Base-by-base conservation (phyloP, 352 stramenopile species). In the Phytophthora melonis region DNA sequence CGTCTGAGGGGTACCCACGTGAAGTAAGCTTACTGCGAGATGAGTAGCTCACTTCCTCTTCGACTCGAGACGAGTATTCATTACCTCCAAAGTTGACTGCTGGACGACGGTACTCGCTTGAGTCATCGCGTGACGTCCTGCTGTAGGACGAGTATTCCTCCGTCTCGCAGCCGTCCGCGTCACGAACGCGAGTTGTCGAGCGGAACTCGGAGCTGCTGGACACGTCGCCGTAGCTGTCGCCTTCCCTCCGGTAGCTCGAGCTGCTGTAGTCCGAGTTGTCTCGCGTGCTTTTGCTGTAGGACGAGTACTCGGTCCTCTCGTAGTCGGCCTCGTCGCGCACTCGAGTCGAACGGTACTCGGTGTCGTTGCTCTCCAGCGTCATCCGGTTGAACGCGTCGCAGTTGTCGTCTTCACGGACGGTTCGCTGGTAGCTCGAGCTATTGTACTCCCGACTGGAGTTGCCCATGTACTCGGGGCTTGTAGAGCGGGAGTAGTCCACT, bases 151-250 rank as follows among this genome's bases (percentile, higher is more conserved):
- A 39, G 36, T 23, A 45, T 3, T 27, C 55, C 16, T 34, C 23
- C 21, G 25, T 27, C 14, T 64, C 58, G 16, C 36, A 9, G 16
- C 27, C 54, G 7, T 39, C 21, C 4, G 7, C 30, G 30, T 59
- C 54, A 14, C 52, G 21, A 58, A 32, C 27, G 23, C 54, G 54
- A 59, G 54, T 23, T 16, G 32, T 39, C 7, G 60, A 66, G 3
- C 60, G 60, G n/a, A 53, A 52, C 19, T 34, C 36, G 8, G 60
- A 66, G 23, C 50, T 68, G 45, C 47, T 55, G 19, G 47, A 55
- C 19, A 10, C 47, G 19, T 25, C 23, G 14, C 21, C 34, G 54
- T 47, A 60, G 21, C 21, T 52, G 8, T 59, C 36, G 30, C 43
- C 58, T 23, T 67, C 57, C 11, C 34, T 61, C 27, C 49, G 21